phyloP scores from a whole-genome alignment of 2,329 filamentous ascomycete genomes.

The Incumbomyces lentus region DNA sequence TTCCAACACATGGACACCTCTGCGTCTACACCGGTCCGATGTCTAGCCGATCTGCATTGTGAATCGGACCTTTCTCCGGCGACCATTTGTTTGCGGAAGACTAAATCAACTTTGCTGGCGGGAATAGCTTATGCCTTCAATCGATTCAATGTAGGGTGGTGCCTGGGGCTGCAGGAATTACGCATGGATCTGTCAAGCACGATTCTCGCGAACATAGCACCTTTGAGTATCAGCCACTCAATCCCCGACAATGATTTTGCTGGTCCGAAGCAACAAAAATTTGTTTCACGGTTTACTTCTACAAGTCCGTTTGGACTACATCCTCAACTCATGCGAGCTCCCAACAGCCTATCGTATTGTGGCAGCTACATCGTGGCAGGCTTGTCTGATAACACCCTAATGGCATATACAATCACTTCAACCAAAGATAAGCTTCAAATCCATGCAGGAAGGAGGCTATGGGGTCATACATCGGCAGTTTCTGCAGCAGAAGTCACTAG shows the following conservation, averaged over 20 bases:
- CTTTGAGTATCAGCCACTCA: constrained; percentile 18
- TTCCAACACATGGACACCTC: constrained; percentile 60
- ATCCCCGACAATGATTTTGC: constrained; percentile 2
- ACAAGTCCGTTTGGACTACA: constrained; percentile 24
- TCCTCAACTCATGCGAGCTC: constrained; percentile 33
- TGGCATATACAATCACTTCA: constrained; percentile 71
- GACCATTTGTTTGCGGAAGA: constrained; percentile 65
- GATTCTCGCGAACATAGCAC: constrained; percentile 12
- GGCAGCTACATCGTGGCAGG: constrained; percentile 81
- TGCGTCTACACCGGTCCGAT: not conserved
- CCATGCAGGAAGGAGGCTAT: constrained; percentile 63
- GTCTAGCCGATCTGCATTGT: constrained; percentile 39
- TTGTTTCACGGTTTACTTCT: constrained; percentile 19
- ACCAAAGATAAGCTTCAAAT: constrained; percentile 56
- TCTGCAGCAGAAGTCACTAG: constrained; percentile 75
- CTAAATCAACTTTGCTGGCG: constrained; percentile 52
- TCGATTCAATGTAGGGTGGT: constrained; percentile 69
- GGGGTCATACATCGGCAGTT: constrained; percentile 86
- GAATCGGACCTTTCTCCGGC: constrained; percentile 68
- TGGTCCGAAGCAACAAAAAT: constrained; percentile 6
- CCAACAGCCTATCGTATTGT: constrained; percentile 57
- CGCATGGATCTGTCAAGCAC: constrained; percentile 29
- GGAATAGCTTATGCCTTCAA: constrained; percentile 80
- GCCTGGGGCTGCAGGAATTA: constrained; percentile 82
- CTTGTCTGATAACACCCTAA: constrained; percentile 77